Percentiles rank a stretch among this genome's conserved stretches.
Conservation (phyloP, 73 alveolate genomes). For the Uronychia setigera region DNA sequence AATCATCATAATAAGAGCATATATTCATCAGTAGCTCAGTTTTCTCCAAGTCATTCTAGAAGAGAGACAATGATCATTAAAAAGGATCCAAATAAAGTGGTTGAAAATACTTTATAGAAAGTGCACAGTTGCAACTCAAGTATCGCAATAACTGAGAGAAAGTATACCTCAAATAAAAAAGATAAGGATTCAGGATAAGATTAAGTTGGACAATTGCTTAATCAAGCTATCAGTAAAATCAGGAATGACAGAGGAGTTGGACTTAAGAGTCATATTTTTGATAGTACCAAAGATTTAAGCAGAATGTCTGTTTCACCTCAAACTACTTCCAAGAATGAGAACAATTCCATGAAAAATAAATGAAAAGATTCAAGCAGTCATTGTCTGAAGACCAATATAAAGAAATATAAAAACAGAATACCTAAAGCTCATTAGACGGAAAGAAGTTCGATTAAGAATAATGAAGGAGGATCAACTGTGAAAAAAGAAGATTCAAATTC, state of each 20-base stretch:
- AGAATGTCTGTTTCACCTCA: background rate
- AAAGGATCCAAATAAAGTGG: conserved; percentile 28
- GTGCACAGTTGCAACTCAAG: background rate
- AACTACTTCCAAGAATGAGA: background rate
- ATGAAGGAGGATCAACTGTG: background rate
- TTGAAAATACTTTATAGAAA: conserved; percentile 34
- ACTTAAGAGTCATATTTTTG: too few relatives aligned
- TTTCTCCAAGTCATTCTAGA: background rate
- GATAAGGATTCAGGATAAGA: background rate
- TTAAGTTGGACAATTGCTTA: background rate
- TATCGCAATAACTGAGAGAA: background rate
- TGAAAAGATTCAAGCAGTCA: too few relatives aligned
- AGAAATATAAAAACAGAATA: background rate
- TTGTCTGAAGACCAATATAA: background rate
- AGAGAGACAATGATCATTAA: background rate
- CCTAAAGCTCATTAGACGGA: background rate
- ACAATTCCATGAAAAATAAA: too few relatives aligned
- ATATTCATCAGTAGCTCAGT: background rate
- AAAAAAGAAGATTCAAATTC: background rate
- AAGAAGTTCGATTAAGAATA: background rate
- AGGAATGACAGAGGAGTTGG: too few relatives aligned
- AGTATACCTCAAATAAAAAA: background rate
- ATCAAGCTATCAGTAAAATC: background rate
- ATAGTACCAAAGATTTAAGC: background rate
- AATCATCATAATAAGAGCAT: background rate